Evolutionary conservation across 2,329 filamentous ascomycete species (phyloP).

Genomic region (Penicillium polonicum): DNA sequence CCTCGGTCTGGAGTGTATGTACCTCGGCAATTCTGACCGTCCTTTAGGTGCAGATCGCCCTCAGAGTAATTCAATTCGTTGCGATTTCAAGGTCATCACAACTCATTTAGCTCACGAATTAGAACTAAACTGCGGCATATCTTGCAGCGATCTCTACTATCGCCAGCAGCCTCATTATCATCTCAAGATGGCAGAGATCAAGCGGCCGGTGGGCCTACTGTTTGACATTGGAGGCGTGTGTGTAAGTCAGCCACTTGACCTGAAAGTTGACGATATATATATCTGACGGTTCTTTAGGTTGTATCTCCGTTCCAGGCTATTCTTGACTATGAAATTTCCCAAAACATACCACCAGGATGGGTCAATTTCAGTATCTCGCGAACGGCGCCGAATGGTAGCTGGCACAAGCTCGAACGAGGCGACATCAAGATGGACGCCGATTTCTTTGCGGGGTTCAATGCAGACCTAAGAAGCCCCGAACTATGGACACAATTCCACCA

Average conservation of each 20-base stretch:
- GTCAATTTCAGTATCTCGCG: slow-evolving; percentile 86
- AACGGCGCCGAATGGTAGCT: slow-evolving; percentile 74
- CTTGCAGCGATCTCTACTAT: not conserved
- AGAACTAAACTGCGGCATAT: not conserved
- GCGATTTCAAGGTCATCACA: slow-evolving; percentile 5
- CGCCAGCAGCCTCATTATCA: not conserved
- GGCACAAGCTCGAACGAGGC: slow-evolving; percentile 85
- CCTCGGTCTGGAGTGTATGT: slow-evolving; percentile 18
- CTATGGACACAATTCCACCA: slow-evolving; percentile 66
- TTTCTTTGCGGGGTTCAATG: slow-evolving; percentile 75
- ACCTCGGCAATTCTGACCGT: slow-evolving; percentile 31
- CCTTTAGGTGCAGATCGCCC: slow-evolving; percentile 1
- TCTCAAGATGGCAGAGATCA: slow-evolving; percentile 40
- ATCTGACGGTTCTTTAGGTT: slow-evolving; percentile 57
- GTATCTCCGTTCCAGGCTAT: slow-evolving; percentile 91
- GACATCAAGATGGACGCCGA: slow-evolving; percentile 69
- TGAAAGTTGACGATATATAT: not conserved
- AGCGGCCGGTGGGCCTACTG: slow-evolving; percentile 69
- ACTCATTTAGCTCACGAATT: not conserved
- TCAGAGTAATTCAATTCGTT: slow-evolving; percentile 9
- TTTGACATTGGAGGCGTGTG: slow-evolving; percentile 98
- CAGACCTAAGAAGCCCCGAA: slow-evolving; percentile 65
- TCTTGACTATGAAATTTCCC: slow-evolving; percentile 77
- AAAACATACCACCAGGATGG: slow-evolving; percentile 81
- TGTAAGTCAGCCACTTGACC: slow-evolving; percentile 57